Evolutionary conservation across 2,329 filamentous ascomycete species (phyloP).

Genomic region (Xylariaceae sp.): DNA sequence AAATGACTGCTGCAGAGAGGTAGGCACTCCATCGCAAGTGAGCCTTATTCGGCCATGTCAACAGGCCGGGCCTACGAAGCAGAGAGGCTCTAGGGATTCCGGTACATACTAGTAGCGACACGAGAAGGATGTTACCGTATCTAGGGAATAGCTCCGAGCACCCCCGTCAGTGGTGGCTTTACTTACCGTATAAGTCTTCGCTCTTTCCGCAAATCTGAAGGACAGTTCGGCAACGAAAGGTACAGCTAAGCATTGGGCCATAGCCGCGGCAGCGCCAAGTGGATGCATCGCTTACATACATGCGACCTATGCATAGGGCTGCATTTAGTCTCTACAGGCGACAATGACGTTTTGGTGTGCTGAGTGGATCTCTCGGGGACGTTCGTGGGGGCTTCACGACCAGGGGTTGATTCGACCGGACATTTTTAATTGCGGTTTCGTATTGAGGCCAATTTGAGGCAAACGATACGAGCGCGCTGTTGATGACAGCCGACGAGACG

Average conservation of each 20-base stretch:
- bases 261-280: slow-evolving; percentile 11
- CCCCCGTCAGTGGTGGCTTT: slow-evolving; percentile 23
- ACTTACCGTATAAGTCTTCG: slow-evolving; percentile 12
- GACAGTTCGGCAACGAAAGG: slow-evolving; percentile 3
- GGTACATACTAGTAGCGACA: slow-evolving; percentile 27
- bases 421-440: slow-evolving; percentile 29
- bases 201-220: slow-evolving; percentile 10
- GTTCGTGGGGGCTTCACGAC: slow-evolving; percentile 25
- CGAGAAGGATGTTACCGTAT: slow-evolving; percentile 30
- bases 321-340: slow-evolving; percentile 27
- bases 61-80: slow-evolving; percentile 14
- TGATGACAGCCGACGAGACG: slow-evolving; percentile 1
- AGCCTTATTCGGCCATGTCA: slow-evolving; percentile 22
- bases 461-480: slow-evolving; percentile 27
- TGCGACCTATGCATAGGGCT: slow-evolving; percentile 22
- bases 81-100: slow-evolving; percentile 20
- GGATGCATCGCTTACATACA: slow-evolving; percentile 17
- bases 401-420: slow-evolving; percentile 26
- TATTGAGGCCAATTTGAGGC: slow-evolving; percentile 22
- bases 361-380: slow-evolving; percentile 24
- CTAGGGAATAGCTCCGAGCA: slow-evolving; percentile 25
- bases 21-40: slow-evolving; percentile 16
- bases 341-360: slow-evolving; percentile 22
- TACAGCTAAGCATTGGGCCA: slow-evolving; percentile 7
- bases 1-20: slow-evolving; percentile 16